phyloP scores from a whole-genome alignment of 495 filamentous ascomycete species.

The Saxophila tyrrhenica region DNA sequence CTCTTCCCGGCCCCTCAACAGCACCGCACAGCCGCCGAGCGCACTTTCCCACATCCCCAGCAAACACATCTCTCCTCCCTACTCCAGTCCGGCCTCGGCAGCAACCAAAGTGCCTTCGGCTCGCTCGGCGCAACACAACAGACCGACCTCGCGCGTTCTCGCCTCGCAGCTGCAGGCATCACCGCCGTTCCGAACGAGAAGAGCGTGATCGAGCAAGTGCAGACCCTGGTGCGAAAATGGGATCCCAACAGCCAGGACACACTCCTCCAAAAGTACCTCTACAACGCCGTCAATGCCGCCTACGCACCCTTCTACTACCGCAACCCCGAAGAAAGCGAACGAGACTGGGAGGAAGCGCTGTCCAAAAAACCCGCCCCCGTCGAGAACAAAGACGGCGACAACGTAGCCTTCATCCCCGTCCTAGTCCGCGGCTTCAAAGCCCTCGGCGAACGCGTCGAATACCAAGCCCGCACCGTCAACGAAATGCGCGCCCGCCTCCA shows the following conservation, averaged over 20 bases:
- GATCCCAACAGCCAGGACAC: conserved; percentile 56
- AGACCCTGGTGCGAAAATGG: conserved; percentile 73
- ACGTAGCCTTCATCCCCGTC: conserved; percentile 46
- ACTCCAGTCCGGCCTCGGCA: conserved; percentile 1
- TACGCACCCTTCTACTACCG: conserved; percentile 74
- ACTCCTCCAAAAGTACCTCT: conserved; percentile 82
- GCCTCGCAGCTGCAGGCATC: conserved; percentile 3
- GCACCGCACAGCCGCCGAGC: neutral
- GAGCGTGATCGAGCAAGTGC: conserved; percentile 74
- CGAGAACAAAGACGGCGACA: conserved; percentile 47
- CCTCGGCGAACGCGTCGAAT: conserved; percentile 63
- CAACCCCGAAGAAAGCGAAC: conserved; percentile 59
- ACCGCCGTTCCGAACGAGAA: conserved; percentile 49
- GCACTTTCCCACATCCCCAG: neutral
- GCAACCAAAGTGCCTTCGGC: neutral
- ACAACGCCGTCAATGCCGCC: conserved; percentile 76
- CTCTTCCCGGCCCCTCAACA: neutral
- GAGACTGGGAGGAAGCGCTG: conserved; percentile 89
- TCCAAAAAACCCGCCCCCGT: conserved; percentile 72
- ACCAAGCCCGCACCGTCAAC: conserved; percentile 61
- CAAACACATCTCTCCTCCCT: conserved; percentile 4
- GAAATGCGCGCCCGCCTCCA: conserved; percentile 73
- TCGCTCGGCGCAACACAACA: conserved; percentile 4
- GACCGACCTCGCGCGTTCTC: conserved; percentile 12
- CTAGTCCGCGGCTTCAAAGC: conserved; percentile 56